These are phyloP conservation scores for Clonostachys byssicola DNA, from an alignment of 2,329 filamentous ascomycete species.

Conservation along the genomic window DNA sequence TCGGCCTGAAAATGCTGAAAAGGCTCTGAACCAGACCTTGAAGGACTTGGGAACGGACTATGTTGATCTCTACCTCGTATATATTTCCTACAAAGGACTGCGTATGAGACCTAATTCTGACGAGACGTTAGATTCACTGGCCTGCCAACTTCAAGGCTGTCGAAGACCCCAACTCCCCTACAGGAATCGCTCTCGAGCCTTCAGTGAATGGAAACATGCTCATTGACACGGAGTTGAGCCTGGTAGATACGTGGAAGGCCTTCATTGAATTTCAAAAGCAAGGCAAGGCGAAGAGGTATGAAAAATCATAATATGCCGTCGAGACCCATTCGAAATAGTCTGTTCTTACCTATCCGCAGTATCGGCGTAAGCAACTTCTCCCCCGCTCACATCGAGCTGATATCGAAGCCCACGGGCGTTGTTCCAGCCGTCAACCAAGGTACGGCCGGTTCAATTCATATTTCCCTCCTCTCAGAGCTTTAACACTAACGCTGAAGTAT, in stretches of 20 bases:
- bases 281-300: conserved; percentile 30
- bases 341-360: too few species aligned
- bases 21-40: conserved; percentile 39
- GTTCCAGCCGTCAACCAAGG: conserved; percentile 63
- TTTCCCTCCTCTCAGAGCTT: too few species aligned
- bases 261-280: conserved; percentile 30
- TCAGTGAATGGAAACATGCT: too few species aligned
- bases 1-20: conserved; percentile 39
- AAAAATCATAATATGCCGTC: too few species aligned
- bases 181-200: too few species aligned
- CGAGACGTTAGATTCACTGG: too few species aligned
- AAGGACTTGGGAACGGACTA: conserved; percentile 43
- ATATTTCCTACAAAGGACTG: conserved; percentile 46
- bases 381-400: conserved; percentile 31
- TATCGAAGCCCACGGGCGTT: conserved; percentile 45
- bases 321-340: too few species aligned
- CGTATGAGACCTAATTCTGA: conserved; percentile 60
- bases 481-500: too few species aligned
- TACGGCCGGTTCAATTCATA: too few species aligned
- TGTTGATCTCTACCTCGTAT: conserved; percentile 42
- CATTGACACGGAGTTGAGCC: conserved; percentile 44
- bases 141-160: too few species aligned
- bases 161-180: too few species aligned
- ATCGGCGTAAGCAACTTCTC: conserved; percentile 51
- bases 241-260: conserved; percentile 33